Evolutionary conservation across 1,284 basidiomycete genomes (phyloP), one percentile per base, ranked within the genome.

Genomic region (Erythrobasidium hasegawianum): DNA sequence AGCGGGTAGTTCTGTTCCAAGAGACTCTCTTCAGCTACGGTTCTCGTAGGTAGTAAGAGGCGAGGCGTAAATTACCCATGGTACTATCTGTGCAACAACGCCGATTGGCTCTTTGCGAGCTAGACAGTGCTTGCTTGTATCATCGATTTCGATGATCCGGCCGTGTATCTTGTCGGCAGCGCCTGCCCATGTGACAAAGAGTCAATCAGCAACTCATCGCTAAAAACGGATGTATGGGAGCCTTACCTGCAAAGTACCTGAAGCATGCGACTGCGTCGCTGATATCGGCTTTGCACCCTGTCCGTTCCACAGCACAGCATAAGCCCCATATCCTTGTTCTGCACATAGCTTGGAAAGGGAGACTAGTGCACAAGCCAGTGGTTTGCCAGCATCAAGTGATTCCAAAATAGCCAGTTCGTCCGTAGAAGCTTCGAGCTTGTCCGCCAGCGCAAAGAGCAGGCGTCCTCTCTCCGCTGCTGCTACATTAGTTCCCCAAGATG

Each of bases 31-130:
- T 26, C 45, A 57, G 56, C 18, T 33, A 22, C 49, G 22, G 52
- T 18, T 26, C 49, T 14, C 14, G 39, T 13, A 27, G 3, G n/a
- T n/a, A n/a, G n/a, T n/a, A n/a, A n/a, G n/a, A n/a, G n/a, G n/a
- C n/a, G n/a, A n/a, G n/a, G n/a, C n/a, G n/a, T n/a, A n/a, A 69
- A 71, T 76, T 75, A 61, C 59, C 71, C 71, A 72, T 14, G 71
- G 71, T 13, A 70, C 59, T 29, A 71, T 69, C 50, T 68, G 68
- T 0, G 59, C 70, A 14, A 61, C 75, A 16, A 78, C 77, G 40
- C 76, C 77, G 62, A 78, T 75, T 41, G 77, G 77, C 70, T 78
- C 77, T 52, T 70, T 61, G 58, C 57, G 57, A 22, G 73, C 74
- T 69, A 74, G 74, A 69, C 72, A 70, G 64, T 75, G 69, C 59